Base-by-base conservation (phyloP, 306 rosid species). In the Trichosanthes cucumerina region DNA sequence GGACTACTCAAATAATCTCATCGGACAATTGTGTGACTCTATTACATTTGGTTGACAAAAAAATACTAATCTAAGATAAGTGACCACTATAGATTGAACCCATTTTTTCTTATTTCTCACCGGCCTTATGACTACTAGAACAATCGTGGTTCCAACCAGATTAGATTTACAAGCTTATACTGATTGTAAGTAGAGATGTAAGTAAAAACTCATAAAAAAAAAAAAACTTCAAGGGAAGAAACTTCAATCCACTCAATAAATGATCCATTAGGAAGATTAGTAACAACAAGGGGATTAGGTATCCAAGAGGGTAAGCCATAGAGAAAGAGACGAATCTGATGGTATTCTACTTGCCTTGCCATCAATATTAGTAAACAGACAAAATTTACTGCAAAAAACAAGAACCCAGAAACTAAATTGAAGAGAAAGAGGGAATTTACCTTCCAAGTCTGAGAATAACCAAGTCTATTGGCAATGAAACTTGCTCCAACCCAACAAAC, bases 401-500 rank as follows among this genome's bases (percentile, higher is more conserved):
- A n/a, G 9, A 2, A 41, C 75, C 49, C 33, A 23, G 54, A 23
- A 70, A 23, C 6, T 6, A 24, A 43, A 43, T 34, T 65, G 9
- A 0, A 65, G 24, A 19, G 46, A 16, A 33, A 38, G 28, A 7
- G 14, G 28, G 74, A 38, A n/a, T 9, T 73, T 75, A 92, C 97
- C 95, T 89, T 92, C 97, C 95, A 94, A 0, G 92, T 86, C 18
- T 81, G 72, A 1, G 93, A 77, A 38, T 78, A 90, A 21, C 89
- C 93, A 10, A 94, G 88, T 12, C 44, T 41, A 9, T 31, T 77
- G 1, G 95, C 95, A 21, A 92, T 56, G 60, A 90, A 23, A 59
- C 92, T 83, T 39, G 97, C 83, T 10, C 86, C 86, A 46, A 84
- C 47, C 96, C 96, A 94, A 18, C 90, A 92, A 73, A 82, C 21